Conservation (phyloP, 2,329 filamentous ascomycete genomes). For the Penicillium hesseltinei region DNA sequence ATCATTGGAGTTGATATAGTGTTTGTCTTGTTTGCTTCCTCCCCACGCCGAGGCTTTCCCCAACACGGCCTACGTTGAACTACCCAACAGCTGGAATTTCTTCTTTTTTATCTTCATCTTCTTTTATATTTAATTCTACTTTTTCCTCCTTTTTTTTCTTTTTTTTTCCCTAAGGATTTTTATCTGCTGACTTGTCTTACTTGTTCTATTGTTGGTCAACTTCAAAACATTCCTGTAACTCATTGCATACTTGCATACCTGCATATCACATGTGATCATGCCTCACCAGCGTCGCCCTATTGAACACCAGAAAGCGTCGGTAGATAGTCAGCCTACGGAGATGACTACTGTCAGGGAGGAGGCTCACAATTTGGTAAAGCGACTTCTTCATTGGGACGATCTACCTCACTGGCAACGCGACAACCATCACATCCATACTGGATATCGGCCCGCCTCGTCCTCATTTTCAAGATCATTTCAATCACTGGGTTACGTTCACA, state of each 20-base stretch:
- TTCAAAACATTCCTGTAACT: conserved; percentile 10
- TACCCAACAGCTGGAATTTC: conserved; percentile 18
- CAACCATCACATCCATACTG: conserved; percentile 66
- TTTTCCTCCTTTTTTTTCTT: neutral
- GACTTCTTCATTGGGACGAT: conserved; percentile 52
- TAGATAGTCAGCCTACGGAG: conserved; percentile 23
- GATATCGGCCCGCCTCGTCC: conserved; percentile 63
- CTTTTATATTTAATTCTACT: conserved; percentile 3
- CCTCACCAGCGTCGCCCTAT: conserved; percentile 35
- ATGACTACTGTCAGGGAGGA: conserved; percentile 23
- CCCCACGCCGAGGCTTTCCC: conserved; percentile 18
- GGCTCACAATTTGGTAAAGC: conserved; percentile 31
- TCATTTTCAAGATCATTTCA: conserved; percentile 60
- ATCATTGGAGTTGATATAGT: conserved; percentile 9
- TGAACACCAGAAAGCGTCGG: conserved; percentile 11
- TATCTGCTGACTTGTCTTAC: conserved; percentile 14
- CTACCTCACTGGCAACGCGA: conserved; percentile 58
- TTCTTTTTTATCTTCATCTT: neutral
- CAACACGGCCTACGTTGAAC: conserved; percentile 22
- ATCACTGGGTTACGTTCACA: conserved; percentile 64
- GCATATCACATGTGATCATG: conserved; percentile 29
- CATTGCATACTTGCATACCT: conserved; percentile 19
- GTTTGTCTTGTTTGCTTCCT: conserved; percentile 21
- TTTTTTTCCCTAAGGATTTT: conserved; percentile 3
- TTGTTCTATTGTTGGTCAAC: conserved; percentile 13